These are phyloP conservation scores for Malus hybrid DNA, from an alignment of 331 rosid genomes.

Conservation along the genomic window DNA sequence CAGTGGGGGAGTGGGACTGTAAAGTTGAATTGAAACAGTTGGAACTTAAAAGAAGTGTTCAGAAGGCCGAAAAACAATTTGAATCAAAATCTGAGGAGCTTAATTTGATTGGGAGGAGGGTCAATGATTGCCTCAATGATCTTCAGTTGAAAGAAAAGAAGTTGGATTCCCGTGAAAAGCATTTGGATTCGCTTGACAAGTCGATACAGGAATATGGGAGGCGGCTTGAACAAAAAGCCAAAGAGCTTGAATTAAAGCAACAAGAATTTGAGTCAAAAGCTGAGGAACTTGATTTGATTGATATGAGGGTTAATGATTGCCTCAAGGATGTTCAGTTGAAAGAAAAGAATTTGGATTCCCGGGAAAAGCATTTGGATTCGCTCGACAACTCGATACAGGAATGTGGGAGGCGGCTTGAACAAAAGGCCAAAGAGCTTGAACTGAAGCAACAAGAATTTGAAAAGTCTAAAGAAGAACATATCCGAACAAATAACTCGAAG, in stretches of 20 bases:
- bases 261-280: background rate
- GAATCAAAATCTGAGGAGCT: background rate
- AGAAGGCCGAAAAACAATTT: background rate
- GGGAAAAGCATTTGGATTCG: background rate
- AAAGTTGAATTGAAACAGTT: constrained; percentile 11
- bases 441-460: background rate
- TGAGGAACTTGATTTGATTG: background rate
- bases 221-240: background rate
- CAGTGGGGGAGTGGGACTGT: constrained; percentile 7
- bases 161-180: background rate
- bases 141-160: background rate
- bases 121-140: constrained; percentile 4
- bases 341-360: background rate
- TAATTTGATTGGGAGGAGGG: background rate
- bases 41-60: background rate
- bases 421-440: background rate
- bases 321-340: constrained; percentile 2
- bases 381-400: background rate
- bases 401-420: background rate
- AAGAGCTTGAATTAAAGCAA: background rate
- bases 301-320: background rate
- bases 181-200: background rate
- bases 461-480: background rate
- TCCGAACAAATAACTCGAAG: background rate
- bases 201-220: background rate